Evolutionary conservation across 2,329 filamentous ascomycete species (phyloP), one percentile per base, ranked within the genome.

Genomic region (Aureobasidium sp.): DNA sequence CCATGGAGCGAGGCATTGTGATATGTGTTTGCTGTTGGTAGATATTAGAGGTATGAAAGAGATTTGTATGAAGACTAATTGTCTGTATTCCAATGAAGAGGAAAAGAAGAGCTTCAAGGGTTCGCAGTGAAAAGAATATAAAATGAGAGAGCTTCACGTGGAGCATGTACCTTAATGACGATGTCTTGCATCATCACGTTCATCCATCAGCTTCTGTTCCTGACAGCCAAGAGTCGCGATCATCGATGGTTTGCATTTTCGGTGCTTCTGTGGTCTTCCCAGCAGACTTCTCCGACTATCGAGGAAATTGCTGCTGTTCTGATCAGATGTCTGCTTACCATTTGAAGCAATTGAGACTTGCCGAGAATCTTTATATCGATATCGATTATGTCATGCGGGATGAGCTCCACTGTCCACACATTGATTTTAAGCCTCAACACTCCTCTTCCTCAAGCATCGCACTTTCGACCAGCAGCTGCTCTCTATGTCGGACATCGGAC

Each of bases 1-100:
- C 67, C 39, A 47, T 44, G 8, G 34, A 45, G 51, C 51, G 51
- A 47, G 51, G 51, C 51, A 53, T 53, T 8, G 30, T 53, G 41
- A 38, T 44, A 21, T 47, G 34, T 29, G 25, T 32, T 14, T 22
- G 37, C 12, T 27, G 27, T 32, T 8, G 22, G 12, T 41, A 5
- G 22, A 10, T 16, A 4, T 30, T 41, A 27, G 12, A 1, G 16
- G 37, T 34, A 22, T 10, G 19, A 10, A 37, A 5, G 8, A 27
- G 12, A 6, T n/a, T 19, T 40, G 17, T 37, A 6, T 17, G n/a
- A 30, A 51, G 7, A 40, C 17, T 40, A 25, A 41, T 41, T 25
- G 30, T 5, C 21, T 19, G 25, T 19, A 32, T 17, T 12, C 1
- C 12, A 27, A 40, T 24, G 37, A 41, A 25, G n/a, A 19, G 21